Evolutionary conservation across 2,329 filamentous ascomycete species (phyloP).

Genomic region (Microcyclosporella mali): DNA sequence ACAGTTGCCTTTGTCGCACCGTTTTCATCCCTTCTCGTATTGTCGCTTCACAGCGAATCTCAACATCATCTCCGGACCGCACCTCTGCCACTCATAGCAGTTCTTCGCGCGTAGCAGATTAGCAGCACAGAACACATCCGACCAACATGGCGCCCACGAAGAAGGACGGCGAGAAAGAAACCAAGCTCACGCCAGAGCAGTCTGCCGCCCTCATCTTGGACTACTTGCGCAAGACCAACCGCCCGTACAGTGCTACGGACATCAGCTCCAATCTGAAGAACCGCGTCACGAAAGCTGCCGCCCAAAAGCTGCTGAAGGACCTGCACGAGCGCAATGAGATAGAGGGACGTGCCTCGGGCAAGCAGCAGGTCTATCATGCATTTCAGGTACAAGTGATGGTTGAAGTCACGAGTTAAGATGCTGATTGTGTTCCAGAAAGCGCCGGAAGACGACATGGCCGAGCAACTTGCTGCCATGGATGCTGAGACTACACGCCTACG

Average conservation of each 20-base stretch:
- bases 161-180: slow-evolving; percentile 25
- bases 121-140: neutral
- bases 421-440: slow-evolving; percentile 39
- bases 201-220: slow-evolving; percentile 26
- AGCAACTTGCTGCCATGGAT: slow-evolving; percentile 46
- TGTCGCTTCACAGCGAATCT: neutral
- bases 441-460: slow-evolving; percentile 42
- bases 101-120: no score
- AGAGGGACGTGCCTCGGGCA: slow-evolving; percentile 52
- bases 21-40: neutral
- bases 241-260: slow-evolving; percentile 32
- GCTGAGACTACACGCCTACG: slow-evolving; percentile 43
- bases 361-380: slow-evolving; percentile 57
- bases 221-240: slow-evolving; percentile 29
- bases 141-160: slow-evolving; percentile 29
- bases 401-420: neutral
- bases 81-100: no score
- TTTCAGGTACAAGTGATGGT: slow-evolving; percentile 34
- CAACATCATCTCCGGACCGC: neutral
- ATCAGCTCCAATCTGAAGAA: slow-evolving; percentile 33
- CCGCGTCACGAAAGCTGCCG: slow-evolving; percentile 41
- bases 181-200: slow-evolving; percentile 28
- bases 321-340: slow-evolving; percentile 56
- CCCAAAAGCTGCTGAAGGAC: slow-evolving; percentile 57
- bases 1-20: neutral